Base-by-base conservation (phyloP, 441 rosid genomes). In the Eruca vesicaria region DNA sequence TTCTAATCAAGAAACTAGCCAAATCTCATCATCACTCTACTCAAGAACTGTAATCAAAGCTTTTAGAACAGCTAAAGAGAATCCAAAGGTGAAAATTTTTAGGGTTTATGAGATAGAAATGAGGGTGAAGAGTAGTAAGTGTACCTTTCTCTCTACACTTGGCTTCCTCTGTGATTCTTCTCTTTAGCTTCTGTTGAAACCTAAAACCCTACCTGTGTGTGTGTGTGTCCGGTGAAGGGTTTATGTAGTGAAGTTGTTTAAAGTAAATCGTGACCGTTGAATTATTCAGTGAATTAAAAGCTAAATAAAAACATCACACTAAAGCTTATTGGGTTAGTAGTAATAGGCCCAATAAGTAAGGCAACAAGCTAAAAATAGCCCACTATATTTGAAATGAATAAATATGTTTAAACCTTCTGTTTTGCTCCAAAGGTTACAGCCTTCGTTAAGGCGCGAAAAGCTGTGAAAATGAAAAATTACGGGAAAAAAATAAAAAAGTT, bases 221-320 rank as follows among this genome's bases (percentile, higher is more conserved):
- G 26, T 3, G 43, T 36, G 14, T 0, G 50, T 28, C 50, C 72
- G 9, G 60, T 15, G 16, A 66, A 71, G 69, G 76, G 79, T 70
- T 79, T 79, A 70, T 74, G 79, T 58, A 74, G 20, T n/a, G n/a
- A n/a, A n/a, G n/a, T 19, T 35, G 64, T n/a, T 28, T n/a, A n/a
- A 64, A 48, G 32, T 69, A 15, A 70, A 73, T 79, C 75, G 5
- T 65, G 38, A 32, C 68, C 75, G 75, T 73, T 7, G 28, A 55
- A 36, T 15, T 32, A 5, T 70, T 19, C 20, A 6, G 1, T 19
- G 66, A 18, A 31, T 33, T 11, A 26, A 3, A 33, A 33, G 7
- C 53, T 18, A 35, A 69, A 57, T 28, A 3, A 62, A 29, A 43
- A 56, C 70, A 71, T 23, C 29, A 26, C 29, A 26, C 29, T 26